Evolutionary conservation across 1,284 basidiomycete genomes (phyloP).

Genomic region (Apiotrichum mycotoxinovorans): DNA sequence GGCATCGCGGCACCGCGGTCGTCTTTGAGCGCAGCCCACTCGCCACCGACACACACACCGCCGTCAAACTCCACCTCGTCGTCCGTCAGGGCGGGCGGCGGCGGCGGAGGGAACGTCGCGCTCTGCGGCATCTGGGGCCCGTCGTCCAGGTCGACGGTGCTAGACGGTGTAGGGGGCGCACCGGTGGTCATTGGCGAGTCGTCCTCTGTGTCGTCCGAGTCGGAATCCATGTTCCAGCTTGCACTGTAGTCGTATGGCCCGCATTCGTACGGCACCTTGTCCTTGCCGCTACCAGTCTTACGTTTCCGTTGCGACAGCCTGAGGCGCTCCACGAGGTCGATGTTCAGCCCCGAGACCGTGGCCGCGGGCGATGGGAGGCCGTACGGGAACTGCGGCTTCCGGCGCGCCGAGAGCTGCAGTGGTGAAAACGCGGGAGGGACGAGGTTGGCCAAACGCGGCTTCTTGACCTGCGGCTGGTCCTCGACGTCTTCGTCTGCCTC

Average conservation of each 20-base stretch:
- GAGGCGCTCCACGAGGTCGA: constrained; percentile 29
- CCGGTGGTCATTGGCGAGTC: constrained; percentile 29
- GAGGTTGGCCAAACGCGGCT: constrained; percentile 15
- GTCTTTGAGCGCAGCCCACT: constrained; percentile 29
- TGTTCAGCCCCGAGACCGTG: constrained; percentile 19
- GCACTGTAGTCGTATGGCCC: constrained; percentile 23
- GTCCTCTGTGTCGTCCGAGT: constrained; percentile 18
- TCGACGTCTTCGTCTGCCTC: not conserved
- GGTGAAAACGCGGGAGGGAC: constrained; percentile 36
- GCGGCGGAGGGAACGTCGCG: not conserved
- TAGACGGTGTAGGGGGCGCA: constrained; percentile 40
- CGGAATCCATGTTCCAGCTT: constrained; percentile 29
- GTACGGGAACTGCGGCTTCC: constrained; percentile 23
- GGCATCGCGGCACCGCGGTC: constrained; percentile 5
- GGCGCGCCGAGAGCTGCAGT: constrained; percentile 11
- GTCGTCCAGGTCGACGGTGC: constrained; percentile 21
- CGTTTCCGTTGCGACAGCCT: constrained; percentile 9
- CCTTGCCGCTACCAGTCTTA: constrained; percentile 1
- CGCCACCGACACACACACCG: constrained; percentile 27
- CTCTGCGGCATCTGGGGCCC: constrained; percentile 10
- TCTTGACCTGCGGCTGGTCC: constrained; percentile 2
- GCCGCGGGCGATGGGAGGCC: constrained; percentile 36
- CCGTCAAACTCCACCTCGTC: constrained; percentile 30
- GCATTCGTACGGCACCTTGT: constrained; percentile 1
- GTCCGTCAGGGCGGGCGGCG: constrained; percentile 4